A percentile compares a stretch with the other conserved stretches of the same genome.
These are phyloP conservation scores for Ganoderma leucocontextum DNA, from an alignment of 1,284 basidiomycete genomes.

Conservation along the genomic window DNA sequence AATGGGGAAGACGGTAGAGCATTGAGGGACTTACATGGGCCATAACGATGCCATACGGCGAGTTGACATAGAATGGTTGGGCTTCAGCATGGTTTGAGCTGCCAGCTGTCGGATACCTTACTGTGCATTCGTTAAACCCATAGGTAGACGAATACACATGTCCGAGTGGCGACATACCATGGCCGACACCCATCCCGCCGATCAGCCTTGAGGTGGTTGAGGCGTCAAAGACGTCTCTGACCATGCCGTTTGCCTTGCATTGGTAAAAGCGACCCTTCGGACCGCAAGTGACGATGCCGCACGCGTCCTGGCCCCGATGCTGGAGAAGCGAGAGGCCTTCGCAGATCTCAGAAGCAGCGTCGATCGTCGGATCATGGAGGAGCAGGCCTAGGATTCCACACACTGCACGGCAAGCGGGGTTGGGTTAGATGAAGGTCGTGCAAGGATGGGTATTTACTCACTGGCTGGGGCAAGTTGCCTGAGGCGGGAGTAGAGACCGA, in stretches of 20 bases:
- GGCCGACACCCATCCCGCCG: constrained; percentile 98
- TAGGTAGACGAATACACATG: constrained; percentile 9
- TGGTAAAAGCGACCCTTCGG: constrained; percentile 96
- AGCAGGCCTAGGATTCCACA: constrained; percentile 91
- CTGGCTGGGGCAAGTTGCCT: constrained; percentile 23
- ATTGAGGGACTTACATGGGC: constrained; percentile 79
- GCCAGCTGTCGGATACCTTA: constrained; percentile 97
- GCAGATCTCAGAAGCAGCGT: constrained; percentile 87
- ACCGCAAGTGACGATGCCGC: constrained; percentile 97
- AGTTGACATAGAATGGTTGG: constrained; percentile 99
- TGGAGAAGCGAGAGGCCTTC: constrained; percentile 93
- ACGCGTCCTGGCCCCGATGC: constrained; percentile 98
- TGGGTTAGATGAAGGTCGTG: constrained; percentile 16
- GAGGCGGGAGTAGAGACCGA: constrained; percentile 15
- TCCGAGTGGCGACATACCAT: constrained; percentile 68
- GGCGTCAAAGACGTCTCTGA: constrained; percentile 95
- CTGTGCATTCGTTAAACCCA: constrained; percentile 50
- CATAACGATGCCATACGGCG: constrained; percentile 97
- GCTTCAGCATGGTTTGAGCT: constrained; percentile 98
- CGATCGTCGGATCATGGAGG: constrained; percentile 77
- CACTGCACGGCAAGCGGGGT: constrained; percentile 53
- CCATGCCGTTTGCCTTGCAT: constrained; percentile 99
- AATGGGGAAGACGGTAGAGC: constrained; percentile 9
- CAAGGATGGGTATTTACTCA: constrained; percentile 9
- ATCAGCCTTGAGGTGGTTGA: constrained; percentile 80